Base-by-base conservation (phyloP, 305 asterid species). In the Stenogyne calaminthoides region DNA sequence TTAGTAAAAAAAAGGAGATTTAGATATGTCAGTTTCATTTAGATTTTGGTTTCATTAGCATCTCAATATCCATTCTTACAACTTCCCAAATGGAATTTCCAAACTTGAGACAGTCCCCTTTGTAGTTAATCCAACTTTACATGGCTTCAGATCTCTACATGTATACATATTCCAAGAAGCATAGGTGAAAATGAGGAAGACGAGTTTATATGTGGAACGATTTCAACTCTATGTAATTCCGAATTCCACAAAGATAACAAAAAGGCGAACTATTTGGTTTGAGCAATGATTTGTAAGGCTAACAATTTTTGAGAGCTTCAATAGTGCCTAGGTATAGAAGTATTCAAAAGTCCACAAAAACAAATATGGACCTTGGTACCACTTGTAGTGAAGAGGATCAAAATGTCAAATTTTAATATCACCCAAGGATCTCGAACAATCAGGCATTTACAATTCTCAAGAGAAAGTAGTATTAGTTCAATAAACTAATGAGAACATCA, bases 71-170 rank as follows among this genome's bases (percentile, higher is more conserved):
- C 69, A 65, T 57, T 20, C 25, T 15, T 42, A 42, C 49, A 10
- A 42, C 73, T 49, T 46, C 27, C 69, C 59, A 58, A 42, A 58
- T 51, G 46, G 49, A 19, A 67, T 73, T 9, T 69, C 40, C 2
- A 2, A 55, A 47, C 25, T 22, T 42, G 4, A 14, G 29, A 9
- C 5, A 1, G 12, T 12, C 10, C 29, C 55, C 16, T 6, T 29
- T 14, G 16, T 34, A 65, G 40, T 27, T 20, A 47, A 46, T 60
- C 39, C 9, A 27, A 65, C 49, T 18, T 36, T 37, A 37, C 5
- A 5, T 8, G 0, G 29, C 42, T 64, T 40, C 11, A 46, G 25
- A 46, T 16, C 2, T 25, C 29, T 60, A 25, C 18, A 29, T 15
- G 18, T 15, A 36, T 34, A 34, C 65, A 32, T 32, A 60, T 14